Evolutionary conservation across 2,329 filamentous ascomycete genomes (phyloP).

Genomic region (Colletotrichum endophyticum): DNA sequence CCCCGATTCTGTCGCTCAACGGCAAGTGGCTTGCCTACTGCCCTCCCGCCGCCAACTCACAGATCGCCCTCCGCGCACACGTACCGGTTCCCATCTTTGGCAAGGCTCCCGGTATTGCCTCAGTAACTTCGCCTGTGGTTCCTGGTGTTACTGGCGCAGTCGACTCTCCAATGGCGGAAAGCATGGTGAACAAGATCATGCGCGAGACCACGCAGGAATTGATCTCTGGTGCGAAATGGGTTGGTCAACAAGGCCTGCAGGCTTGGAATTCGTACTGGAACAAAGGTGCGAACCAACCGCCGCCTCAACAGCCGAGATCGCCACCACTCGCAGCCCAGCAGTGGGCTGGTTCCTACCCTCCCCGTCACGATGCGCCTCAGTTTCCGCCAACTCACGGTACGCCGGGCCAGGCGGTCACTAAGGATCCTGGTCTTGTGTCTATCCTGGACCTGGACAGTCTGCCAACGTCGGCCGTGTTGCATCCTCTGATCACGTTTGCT

Average conservation of each 20-base stretch:
- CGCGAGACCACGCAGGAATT: conserved; percentile 81
- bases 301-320: conserved; percentile 50
- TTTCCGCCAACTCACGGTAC: conserved; percentile 80
- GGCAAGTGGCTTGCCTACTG: conserved; percentile 81
- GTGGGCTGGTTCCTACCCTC: conserved; percentile 50
- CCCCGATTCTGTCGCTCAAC: conserved; percentile 71
- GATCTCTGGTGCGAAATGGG: conserved; percentile 76
- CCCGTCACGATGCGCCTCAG: conserved; percentile 54
- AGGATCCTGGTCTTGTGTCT: conserved; percentile 77
- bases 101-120: conserved; percentile 60
- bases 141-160: conserved; percentile 71
- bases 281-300: conserved; percentile 50
- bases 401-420: conserved; percentile 57
- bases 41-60: conserved; percentile 73
- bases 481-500: conserved; percentile 74
- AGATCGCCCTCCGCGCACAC: conserved; percentile 72
- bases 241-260: conserved; percentile 77
- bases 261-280: conserved; percentile 86
- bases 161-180: conserved; percentile 74
- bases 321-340: conserved; percentile 46
- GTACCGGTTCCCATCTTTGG: conserved; percentile 61
- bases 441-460: conserved; percentile 74
- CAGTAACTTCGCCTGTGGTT: conserved; percentile 71
- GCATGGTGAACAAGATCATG: conserved; percentile 77
- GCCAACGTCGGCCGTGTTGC: conserved; percentile 53